phyloP scores from a whole-genome alignment of 495 filamentous ascomycete genomes.

The Aspergillus ellipticus region DNA sequence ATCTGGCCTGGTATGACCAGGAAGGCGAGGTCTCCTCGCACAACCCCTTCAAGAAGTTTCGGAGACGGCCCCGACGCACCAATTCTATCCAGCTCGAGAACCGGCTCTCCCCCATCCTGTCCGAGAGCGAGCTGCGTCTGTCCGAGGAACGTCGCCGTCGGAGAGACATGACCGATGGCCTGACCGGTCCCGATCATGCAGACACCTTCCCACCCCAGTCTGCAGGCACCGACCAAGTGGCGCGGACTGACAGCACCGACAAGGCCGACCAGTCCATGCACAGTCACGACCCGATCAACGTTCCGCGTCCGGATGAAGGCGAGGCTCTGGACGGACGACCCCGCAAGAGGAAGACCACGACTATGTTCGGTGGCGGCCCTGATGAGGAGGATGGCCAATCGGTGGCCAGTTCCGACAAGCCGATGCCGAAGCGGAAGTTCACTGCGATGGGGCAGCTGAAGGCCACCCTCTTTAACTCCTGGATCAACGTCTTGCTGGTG shows the following conservation, averaged over 20 bases:
- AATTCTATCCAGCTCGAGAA: slow-evolving; percentile 34
- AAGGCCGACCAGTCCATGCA: slow-evolving; percentile 26
- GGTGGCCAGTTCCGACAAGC: slow-evolving; percentile 10
- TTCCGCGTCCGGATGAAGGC: slow-evolving; percentile 12
- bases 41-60: slow-evolving; percentile 51
- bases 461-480: slow-evolving; percentile 70
- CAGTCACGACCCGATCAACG: slow-evolving; percentile 39
- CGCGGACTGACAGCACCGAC: slow-evolving; percentile 11
- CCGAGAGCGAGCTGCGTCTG: slow-evolving; percentile 25
- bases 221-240: slow-evolving; percentile 19
- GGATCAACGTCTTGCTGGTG: slow-evolving; percentile 80
- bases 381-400: slow-evolving; percentile 10
- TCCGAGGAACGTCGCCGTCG: slow-evolving; percentile 26
- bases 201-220: slow-evolving; percentile 29
- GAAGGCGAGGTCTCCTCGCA: slow-evolving; percentile 38
- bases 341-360: slow-evolving; percentile 26
- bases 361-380: slow-evolving; percentile 13
- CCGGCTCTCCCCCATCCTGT: slow-evolving; percentile 14
- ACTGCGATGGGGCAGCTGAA: slow-evolving; percentile 67
- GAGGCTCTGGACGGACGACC: slow-evolving; percentile 15
- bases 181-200: slow-evolving; percentile 25
- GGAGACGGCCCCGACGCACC: slow-evolving; percentile 24
- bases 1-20: slow-evolving; percentile 46
- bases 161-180: slow-evolving; percentile 25
- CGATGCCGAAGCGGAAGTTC: slow-evolving; percentile 48